Base-by-base conservation (phyloP, 169 alveolate species). In the Besnoitia besnoiti region DNA sequence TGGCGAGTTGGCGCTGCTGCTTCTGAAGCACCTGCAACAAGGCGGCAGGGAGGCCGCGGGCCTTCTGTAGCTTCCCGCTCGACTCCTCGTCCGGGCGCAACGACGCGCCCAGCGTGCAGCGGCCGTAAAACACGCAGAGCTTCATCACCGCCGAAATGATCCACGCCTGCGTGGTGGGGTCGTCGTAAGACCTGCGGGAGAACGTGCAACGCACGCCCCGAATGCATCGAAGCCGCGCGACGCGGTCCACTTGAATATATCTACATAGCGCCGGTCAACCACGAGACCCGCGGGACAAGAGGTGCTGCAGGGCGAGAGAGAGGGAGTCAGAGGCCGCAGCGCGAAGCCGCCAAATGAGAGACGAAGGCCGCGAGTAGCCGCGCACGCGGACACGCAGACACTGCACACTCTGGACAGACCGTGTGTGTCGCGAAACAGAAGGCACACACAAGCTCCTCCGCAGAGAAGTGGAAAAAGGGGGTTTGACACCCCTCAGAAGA, bases 141-240 rank as follows among this genome's bases (percentile, higher is more conserved):
- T 85, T 85, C 62, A 85, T 61, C 37, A 85, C 0, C 33, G 91
- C 91, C 67, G 61, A 42, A 8, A 85, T 7, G 42, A 61, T 49
- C 91, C 91, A 85, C 82, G 82, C 91, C 84, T 42, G 80, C 85
- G 85, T 77, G 30, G 55, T 27, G 30, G 49, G 49, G 55, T 44
- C 55, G 14, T 77, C 85, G 30, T 77, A 44, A 50, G 85, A 1
- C 85, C 85, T 77, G 85, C 51, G 39, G 47, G 10, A 19, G 33
- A 19, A 4, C 10, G 21, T 5, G 37, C 14, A 27, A 61, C 12
- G 44, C 80, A 67, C 44, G 80, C 39, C n/a, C n/a, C n/a, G n/a
- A n/a, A n/a, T n/a, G n/a, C n/a, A n/a, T n/a, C n/a, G n/a, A n/a
- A n/a, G n/a, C n/a, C n/a, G n/a, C n/a, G n/a, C n/a, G n/a, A n/a